Base-by-base conservation (phyloP, 768 basidiomycete species). In the Hypholoma fasciculare region DNA sequence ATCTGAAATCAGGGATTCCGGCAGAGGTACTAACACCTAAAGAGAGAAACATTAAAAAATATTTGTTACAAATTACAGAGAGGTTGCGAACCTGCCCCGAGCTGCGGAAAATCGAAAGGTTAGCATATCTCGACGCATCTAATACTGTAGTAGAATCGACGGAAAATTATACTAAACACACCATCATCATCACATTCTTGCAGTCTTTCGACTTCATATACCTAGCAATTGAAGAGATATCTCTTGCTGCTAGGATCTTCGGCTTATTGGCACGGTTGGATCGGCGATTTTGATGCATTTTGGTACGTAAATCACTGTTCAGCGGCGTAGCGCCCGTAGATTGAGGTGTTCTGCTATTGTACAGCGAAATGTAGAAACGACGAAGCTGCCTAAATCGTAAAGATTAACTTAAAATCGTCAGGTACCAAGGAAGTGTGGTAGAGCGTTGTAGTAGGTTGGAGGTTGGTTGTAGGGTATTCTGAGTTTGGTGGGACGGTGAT, bases 1-100 rank as follows among this genome's bases (percentile, higher is more conserved):
- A 91, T 60, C 95, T 78, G 70, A 96, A 97, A 72, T 97, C 94
- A 12, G 94, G 94, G 26, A 93, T 94, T 6, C 90, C 90, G 54
- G 90, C 90, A 27, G 88, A 80, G 6, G 90, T 92, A 61, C 87
- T 89, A 49, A 92, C 81, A 16, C 90, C 90, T 87, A 60, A 5
- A 19, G n/a, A 16, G 12, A 34, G 34, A 19, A 57, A 16, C 8
- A 4, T 44, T 13, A 36, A 14, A 37, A 53, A 23, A 13, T 3
- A 8, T 44, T 43, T 19, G 16, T 9, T 47, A 14, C 20, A n/a
- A 14, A 36, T 36, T 7, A 30, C 23, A 30, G 39, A 36, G 12
- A 17, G 14, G 27, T 53, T 49, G 62, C 80, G 63, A 64, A 88
- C 88, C 88, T 59, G 89, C 88, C 42, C 89, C 89, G 19, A 89